Evolutionary conservation across 2,329 filamentous ascomycete species (phyloP).

Genomic region (Alternaria rosae): DNA sequence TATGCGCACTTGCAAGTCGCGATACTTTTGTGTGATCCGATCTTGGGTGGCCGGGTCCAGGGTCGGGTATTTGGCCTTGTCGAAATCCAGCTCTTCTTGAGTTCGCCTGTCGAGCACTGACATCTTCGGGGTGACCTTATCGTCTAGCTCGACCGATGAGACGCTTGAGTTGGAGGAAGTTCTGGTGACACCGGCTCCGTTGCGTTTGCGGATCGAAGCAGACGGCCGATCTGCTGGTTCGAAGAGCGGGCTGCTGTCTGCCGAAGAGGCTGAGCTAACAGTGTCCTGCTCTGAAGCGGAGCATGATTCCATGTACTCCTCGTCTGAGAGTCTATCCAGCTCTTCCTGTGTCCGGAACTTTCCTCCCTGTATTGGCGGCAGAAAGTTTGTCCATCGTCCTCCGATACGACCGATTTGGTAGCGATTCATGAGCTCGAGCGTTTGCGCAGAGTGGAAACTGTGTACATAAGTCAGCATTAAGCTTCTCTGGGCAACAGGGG

Average conservation of each 20-base stretch:
- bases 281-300: slow-evolving; percentile 37
- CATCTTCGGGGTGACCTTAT: slow-evolving; percentile 53
- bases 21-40: slow-evolving; percentile 80
- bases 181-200: slow-evolving; percentile 44
- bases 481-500: neutral
- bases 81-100: slow-evolving; percentile 75
- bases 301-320: slow-evolving; percentile 31
- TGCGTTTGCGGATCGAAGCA: slow-evolving; percentile 49
- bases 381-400: slow-evolving; percentile 84
- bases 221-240: slow-evolving; percentile 57
- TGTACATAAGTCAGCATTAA: slow-evolving; percentile 11
- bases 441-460: slow-evolving; percentile 83
- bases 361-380: slow-evolving; percentile 91
- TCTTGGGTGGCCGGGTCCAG: slow-evolving; percentile 77
- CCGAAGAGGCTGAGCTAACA: slow-evolving; percentile 57
- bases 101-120: slow-evolving; percentile 77
- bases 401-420: slow-evolving; percentile 86
- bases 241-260: slow-evolving; percentile 65
- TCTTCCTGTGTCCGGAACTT: slow-evolving; percentile 68
- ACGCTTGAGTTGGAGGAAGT: slow-evolving; percentile 67
- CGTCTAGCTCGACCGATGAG: slow-evolving; percentile 59
- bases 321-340: slow-evolving; percentile 43
- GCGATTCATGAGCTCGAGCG: slow-evolving; percentile 76
- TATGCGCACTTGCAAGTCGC: slow-evolving; percentile 75
- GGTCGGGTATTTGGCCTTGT: slow-evolving; percentile 80